phyloP scores from a whole-genome alignment of 176 grass and related monocot species.

The Oryza longistaminata region DNA sequence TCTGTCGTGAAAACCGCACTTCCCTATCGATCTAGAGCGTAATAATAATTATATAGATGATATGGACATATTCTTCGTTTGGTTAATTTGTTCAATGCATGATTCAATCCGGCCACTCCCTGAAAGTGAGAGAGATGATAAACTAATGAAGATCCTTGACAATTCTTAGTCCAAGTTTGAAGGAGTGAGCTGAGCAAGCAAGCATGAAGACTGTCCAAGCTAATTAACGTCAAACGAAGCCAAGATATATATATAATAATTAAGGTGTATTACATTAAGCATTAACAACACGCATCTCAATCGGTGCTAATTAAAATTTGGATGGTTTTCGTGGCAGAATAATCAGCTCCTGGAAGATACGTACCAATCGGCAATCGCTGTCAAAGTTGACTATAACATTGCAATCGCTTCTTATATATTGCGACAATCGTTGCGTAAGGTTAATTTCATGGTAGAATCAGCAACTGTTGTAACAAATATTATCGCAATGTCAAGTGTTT shows the following conservation, averaged over 20 bases:
- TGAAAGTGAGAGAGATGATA: background rate
- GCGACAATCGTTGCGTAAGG: too few relatives aligned
- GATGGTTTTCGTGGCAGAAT: background rate
- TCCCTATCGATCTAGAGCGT: background rate
- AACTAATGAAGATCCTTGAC: background rate
- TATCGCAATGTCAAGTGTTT: too few relatives aligned
- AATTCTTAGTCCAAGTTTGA: background rate
- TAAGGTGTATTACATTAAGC: background rate
- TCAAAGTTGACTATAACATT: background rate
- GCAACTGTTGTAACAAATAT: too few relatives aligned
- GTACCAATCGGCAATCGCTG: too few relatives aligned
- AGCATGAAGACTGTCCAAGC: background rate
- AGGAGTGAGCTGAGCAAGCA: background rate
- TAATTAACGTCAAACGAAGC: background rate
- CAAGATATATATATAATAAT: background rate
- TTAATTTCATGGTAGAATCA: too few relatives aligned
- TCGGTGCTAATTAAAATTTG: background rate
- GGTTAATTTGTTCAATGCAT: background rate
- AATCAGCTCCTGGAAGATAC: background rate
- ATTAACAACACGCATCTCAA: background rate
- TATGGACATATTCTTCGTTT: background rate
- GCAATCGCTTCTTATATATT: background rate
- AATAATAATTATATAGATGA: background rate
- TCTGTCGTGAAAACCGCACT: background rate
- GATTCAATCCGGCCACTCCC: background rate